Base-by-base conservation (phyloP, 139 green algal species). In the Desmodesmus armatus region DNA sequence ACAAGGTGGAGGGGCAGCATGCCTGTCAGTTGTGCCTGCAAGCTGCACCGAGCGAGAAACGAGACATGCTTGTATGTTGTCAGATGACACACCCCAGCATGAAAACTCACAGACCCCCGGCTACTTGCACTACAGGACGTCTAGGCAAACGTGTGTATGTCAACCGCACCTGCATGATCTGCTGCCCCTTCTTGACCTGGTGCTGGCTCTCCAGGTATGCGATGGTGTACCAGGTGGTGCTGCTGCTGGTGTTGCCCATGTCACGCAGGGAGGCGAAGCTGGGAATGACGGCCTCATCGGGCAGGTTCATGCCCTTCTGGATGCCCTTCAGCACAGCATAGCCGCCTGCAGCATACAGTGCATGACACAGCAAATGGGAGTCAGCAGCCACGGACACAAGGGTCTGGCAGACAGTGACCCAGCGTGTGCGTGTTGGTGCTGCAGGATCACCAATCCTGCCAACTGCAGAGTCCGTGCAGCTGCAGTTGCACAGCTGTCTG, bases 261-360 rank as follows among this genome's bases (percentile, higher is more conserved):
- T 91, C 89, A 3, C 82, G 35, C 70, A 94, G 87, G 27, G 66
- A 51, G 3, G 91, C 91, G 77, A 91, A 94, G 83, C 80, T 90
- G 27, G 88, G 87, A 27, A 94, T 75, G 88, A 94, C 90, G 37
- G 51, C 58, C 33, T 84, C 51, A 19, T 70, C 39, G 9, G 91
- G 88, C 80, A 94, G 88, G 47, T 66, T 79, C 53, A 94, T 86
- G 33, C 76, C 87, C 66, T 88, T 72, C 83, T 92, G 88, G 51
- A 94, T 88, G 2, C 88, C 91, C 80, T 94, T 94, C 29, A 94
- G 84, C 80, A 94, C 91, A 25, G 91, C 91, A 82, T 92, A 94
- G 40, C 91, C 91, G 63, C 91, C 91, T 82, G 76, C 6, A 4
- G 29, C 51, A 62, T 62, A 19, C 51, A 27, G 51, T 62, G 51